phyloP scores from a whole-genome alignment of 208 protist genomes.

The Leishmania gerbilli region DNA sequence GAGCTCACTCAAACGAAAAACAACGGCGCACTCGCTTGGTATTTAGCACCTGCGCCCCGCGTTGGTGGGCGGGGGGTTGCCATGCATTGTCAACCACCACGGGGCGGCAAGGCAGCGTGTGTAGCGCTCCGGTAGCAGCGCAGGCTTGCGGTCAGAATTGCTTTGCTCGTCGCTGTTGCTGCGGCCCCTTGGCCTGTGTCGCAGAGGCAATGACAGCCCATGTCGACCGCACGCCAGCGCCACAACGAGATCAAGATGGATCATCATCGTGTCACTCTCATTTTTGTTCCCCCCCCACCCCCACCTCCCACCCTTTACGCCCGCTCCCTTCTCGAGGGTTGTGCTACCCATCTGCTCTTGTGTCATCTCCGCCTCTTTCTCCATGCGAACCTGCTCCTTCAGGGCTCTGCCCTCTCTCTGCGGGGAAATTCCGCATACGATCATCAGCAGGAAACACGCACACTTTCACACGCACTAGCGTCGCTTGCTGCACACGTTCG shows the following conservation, averaged over 20 bases:
- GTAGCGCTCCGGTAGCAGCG: background rate
- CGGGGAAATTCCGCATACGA: background rate
- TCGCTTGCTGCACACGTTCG: background rate
- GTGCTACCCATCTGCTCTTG: background rate
- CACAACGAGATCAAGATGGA: background rate
- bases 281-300: background rate
- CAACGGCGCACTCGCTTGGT: conserved; percentile 2
- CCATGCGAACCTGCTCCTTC: background rate
- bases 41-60: background rate
- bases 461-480: background rate
- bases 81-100: background rate
- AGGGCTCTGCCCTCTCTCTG: background rate
- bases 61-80: background rate
- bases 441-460: background rate
- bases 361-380: background rate
- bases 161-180: background rate
- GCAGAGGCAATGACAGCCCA: background rate
- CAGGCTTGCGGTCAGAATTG: background rate
- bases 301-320: background rate
- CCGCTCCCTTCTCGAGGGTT: background rate
- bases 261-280: background rate
- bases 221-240: background rate
- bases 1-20: background rate
- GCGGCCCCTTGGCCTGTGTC: background rate
- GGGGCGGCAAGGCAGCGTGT: background rate